These are phyloP conservation scores for Papilionanthe hybrid DNA, from an alignment of 116 monocot genomes.

Conservation along the genomic window DNA sequence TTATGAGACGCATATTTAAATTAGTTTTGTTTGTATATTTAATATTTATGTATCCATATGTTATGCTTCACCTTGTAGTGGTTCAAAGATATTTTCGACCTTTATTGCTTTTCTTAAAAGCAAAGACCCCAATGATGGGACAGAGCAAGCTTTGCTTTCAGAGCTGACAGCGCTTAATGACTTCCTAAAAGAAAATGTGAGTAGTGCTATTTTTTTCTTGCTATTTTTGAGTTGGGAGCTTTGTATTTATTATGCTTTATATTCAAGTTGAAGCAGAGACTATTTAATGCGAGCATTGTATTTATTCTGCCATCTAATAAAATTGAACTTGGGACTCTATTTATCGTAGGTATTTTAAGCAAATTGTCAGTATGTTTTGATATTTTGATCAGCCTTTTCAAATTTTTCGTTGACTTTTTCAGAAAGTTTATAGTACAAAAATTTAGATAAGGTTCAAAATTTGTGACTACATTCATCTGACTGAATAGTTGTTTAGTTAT, in stretches of 20 bases:
- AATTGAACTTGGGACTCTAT: background rate
- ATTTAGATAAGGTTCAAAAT: background rate
- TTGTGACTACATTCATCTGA: background rate
- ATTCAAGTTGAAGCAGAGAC: background rate
- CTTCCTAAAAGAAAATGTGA: constrained; percentile 54
- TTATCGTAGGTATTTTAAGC: background rate
- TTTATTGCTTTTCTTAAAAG: constrained; percentile 55
- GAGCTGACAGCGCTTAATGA: constrained; percentile 51
- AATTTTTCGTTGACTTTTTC: background rate
- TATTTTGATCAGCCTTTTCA: background rate
- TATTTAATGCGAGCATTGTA: background rate
- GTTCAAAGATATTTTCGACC: constrained; percentile 53
- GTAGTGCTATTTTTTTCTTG: background rate
- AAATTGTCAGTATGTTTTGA: background rate
- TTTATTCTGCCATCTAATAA: background rate
- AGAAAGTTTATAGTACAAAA: background rate
- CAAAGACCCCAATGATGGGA: constrained; percentile 64
- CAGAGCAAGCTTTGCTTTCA: constrained; percentile 39
- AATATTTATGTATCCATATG: background rate
- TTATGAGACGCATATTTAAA: background rate
- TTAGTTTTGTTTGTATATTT: background rate
- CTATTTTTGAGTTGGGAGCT: background rate
- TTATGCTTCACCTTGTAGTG: constrained; percentile 24
- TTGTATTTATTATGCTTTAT: background rate
- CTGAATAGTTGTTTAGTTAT: background rate